Conservation (phyloP, 768 basidiomycete species). For the Lanmaoa pseudosensibilis region DNA sequence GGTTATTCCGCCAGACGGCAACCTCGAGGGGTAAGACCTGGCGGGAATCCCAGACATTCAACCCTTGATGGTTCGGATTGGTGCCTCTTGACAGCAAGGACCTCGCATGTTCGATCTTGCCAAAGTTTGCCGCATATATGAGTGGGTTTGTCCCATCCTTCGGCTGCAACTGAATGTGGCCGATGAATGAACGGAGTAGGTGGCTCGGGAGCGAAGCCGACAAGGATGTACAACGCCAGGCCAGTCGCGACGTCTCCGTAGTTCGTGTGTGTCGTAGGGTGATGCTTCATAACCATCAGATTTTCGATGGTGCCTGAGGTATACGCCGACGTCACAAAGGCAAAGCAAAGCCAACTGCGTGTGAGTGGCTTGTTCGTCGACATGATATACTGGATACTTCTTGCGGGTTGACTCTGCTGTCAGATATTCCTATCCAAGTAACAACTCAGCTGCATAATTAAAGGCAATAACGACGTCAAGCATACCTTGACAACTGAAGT, state of each 20-base stretch:
- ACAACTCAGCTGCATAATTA: background rate
- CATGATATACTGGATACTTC: background rate
- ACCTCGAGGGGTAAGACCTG: background rate
- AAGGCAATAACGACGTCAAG: background rate
- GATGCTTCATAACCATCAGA: background rate
- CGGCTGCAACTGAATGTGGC: too few species aligned
- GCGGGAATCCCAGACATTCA: background rate
- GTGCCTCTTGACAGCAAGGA: background rate
- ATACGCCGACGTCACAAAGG: background rate
- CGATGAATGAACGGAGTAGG: background rate
- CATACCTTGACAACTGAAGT: constrained; percentile 13
- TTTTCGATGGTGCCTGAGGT: background rate
- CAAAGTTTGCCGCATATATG: background rate
- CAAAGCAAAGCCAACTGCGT: constrained; percentile 1
- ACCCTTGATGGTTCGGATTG: background rate
- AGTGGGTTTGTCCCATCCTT: constrained; percentile 6
- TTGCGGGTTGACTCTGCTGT: background rate
- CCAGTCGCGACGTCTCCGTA: background rate
- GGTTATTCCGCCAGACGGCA: background rate
- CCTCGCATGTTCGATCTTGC: background rate
- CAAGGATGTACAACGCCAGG: background rate
- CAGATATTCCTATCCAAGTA: constrained; percentile 5
- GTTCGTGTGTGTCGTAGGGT: background rate
- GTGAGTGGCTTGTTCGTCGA: background rate
- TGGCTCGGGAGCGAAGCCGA: background rate